Conservation (phyloP, 441 rosid genomes). For the Populus hybrid region DNA sequence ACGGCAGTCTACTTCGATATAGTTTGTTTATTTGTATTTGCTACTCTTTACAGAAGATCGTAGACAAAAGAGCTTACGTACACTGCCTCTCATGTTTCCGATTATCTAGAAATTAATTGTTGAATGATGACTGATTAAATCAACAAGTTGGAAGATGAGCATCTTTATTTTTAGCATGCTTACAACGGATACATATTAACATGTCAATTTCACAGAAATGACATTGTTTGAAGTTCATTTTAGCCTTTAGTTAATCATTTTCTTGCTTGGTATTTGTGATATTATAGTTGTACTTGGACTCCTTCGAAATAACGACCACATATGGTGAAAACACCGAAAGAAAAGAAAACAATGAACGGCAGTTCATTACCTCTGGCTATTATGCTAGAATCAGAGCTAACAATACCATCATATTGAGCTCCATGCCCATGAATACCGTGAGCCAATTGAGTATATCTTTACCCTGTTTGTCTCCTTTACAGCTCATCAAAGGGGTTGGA, state of each 20-base stretch:
- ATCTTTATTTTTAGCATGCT: neutral
- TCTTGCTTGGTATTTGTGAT: neutral
- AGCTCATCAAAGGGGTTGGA: neutral
- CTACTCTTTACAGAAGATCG: neutral
- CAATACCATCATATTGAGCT: neutral
- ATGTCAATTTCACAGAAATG: neutral
- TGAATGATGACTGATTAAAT: neutral
- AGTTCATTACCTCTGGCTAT: neutral
- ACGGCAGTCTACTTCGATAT: neutral
- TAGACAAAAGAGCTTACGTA: neutral
- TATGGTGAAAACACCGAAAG: neutral
- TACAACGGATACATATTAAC: neutral
- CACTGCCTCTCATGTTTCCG: neutral
- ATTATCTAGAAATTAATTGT: neutral
- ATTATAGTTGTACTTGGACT: neutral
- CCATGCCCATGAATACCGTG: too few relatives aligned
- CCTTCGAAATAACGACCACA: neutral
- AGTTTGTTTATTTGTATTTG: neutral
- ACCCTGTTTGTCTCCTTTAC: neutral
- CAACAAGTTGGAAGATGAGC: neutral
- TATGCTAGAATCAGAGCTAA: neutral
- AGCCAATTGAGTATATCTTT: too few relatives aligned
- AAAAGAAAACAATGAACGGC: neutral
- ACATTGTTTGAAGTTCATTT: neutral
- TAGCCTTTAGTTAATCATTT: neutral